These are phyloP conservation scores for Nakataea oryzae DNA, from an alignment of 2,329 filamentous ascomycete genomes.

Conservation along the genomic window DNA sequence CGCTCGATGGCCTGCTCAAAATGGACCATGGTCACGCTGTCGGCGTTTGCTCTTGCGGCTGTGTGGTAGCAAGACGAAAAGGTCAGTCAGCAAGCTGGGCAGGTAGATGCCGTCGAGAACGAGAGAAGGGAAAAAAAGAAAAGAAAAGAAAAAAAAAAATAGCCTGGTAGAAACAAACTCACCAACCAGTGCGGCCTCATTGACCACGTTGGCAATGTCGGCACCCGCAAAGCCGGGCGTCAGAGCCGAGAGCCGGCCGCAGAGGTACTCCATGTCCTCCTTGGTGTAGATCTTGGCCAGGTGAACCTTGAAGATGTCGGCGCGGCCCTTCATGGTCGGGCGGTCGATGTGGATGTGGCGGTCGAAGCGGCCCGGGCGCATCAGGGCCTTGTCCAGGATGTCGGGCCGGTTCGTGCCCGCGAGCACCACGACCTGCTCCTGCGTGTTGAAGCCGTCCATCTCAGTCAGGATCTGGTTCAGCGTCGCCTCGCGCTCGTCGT, in stretches of 20 bases:
- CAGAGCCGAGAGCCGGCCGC: constrained; percentile 79
- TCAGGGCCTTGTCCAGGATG: constrained; percentile 86
- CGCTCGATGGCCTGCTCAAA: constrained; percentile 98
- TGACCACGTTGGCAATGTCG: constrained; percentile 97
- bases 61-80: constrained; percentile 1
- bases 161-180: constrained; percentile 21
- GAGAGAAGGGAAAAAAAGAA: constrained; percentile 1
- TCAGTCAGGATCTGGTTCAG: constrained; percentile 98
- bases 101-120: neutral
- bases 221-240: constrained; percentile 96
- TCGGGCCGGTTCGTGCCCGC: constrained; percentile 95
- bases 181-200: constrained; percentile 95
- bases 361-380: constrained; percentile 95
- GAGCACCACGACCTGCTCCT: constrained; percentile 90
- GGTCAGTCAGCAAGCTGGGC: constrained; percentile 24
- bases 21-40: constrained; percentile 75
- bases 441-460: constrained; percentile 98
- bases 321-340: constrained; percentile 92
- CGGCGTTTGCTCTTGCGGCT: constrained; percentile 78
- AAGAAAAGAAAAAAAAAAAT: too few relatives aligned
- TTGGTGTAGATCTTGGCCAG: constrained; percentile 88
- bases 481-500: constrained; percentile 93
- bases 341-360: constrained; percentile 91
- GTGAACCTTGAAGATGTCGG: constrained; percentile 94
- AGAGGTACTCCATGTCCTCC: constrained; percentile 79